Base-by-base conservation (phyloP, 768 basidiomycete genomes). In the Mycena vulgaris region DNA sequence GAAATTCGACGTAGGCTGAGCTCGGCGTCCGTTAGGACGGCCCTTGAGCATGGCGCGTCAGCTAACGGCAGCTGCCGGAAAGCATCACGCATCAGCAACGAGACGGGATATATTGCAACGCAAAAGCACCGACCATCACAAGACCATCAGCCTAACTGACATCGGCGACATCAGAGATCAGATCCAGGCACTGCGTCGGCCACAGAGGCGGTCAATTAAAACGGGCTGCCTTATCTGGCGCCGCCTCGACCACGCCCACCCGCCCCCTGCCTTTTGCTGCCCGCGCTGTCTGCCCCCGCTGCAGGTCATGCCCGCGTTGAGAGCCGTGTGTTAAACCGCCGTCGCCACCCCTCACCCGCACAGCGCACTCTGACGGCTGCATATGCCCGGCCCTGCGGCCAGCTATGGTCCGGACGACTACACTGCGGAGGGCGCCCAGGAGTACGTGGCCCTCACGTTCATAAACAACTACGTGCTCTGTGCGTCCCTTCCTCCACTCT, bases 361-460 rank as follows among this genome's bases (percentile, higher is more conserved):
- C 25, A 16, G 48, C 23, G 21, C 23, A 35, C 23, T 3, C 21
- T 21, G 13, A 3, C 47, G n/a, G 13, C n/a, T n/a, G n/a, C 33
- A 9, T 23, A 72, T 72, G 71, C 71, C 66, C 10, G 66, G 71
- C 8, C 62, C 71, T 14, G 56, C 67, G 10, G 30, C 39, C 31
- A 14, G 42, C 1, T 59, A 58, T 25, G 68, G 55, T 14, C 68
- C 68, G 23, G 55, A 40, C 33, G 31, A 63, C 55, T 69, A 69
- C 39, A n/a, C 42, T 11, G 45, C 33, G 5, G 55, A 47, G 2
- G 47, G 28, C 2, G 56, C 55, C 0, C 27, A 2, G 23, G 14
- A 33, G 1, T 69, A 69, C 35, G 68, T 64, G 1, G 9, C 19
- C 2, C 35, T 28, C 55, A 69, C 61, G 16, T 31, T 42, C 31